Evolutionary conservation across 495 filamentous ascomycete species (phyloP).

Genomic region (Talaromyces proteolyticus): DNA sequence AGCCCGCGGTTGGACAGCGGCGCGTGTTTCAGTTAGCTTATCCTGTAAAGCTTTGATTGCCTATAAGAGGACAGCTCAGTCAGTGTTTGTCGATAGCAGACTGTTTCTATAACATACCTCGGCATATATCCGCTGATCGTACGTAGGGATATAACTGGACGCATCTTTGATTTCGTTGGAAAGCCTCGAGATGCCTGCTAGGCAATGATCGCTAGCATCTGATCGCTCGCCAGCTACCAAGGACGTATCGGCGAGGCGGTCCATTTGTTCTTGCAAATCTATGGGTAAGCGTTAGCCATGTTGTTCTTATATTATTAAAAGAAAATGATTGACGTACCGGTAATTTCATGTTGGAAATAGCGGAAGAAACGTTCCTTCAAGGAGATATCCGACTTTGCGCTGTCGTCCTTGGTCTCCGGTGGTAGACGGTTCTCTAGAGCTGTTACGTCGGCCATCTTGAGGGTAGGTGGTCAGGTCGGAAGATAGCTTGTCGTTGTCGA

Average conservation of each 20-base stretch:
- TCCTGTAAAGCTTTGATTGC: constrained; percentile 64
- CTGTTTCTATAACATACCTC: constrained; percentile 40
- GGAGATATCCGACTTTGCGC: constrained; percentile 34
- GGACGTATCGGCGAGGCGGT: constrained; percentile 42
- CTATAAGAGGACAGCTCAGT: constrained; percentile 23
- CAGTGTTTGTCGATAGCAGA: not conserved
- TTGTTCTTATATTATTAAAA: constrained; percentile 4
- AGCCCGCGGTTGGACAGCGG: constrained; percentile 52
- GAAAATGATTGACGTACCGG: constrained; percentile 39
- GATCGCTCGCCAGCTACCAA: constrained; percentile 51
- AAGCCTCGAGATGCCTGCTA: constrained; percentile 59
- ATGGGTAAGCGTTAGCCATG: constrained; percentile 12
- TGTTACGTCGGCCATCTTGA: constrained; percentile 1
- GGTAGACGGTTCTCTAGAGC: not conserved
- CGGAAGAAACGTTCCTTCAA: constrained; percentile 73
- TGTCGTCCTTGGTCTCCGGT: constrained; percentile 14
- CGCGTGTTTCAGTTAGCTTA: constrained; percentile 53
- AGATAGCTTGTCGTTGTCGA: not conserved
- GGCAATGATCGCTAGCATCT: constrained; percentile 61
- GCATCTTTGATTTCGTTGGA: constrained; percentile 66
- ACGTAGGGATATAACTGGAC: constrained; percentile 62
- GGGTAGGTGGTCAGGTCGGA: not conserved
- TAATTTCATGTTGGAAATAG: constrained; percentile 69
- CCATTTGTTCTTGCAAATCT: constrained; percentile 61
- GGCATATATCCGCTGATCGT: constrained; percentile 70